Conservation (phyloP, 345 rosid species). For the Citrus trifoliata region DNA sequence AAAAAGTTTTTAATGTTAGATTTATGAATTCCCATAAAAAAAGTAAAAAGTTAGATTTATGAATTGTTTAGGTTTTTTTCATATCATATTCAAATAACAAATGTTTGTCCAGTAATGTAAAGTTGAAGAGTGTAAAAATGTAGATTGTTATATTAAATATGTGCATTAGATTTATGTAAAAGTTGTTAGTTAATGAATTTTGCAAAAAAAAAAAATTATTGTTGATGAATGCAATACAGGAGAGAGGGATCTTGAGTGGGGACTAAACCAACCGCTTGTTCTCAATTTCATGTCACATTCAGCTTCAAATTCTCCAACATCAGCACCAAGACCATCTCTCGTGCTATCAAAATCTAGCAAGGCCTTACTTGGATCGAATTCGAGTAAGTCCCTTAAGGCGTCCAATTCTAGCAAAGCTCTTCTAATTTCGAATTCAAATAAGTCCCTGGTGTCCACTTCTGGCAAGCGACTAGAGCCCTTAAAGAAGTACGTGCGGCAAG, state of each 20-base stretch:
- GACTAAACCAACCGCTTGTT: conserved; percentile 11
- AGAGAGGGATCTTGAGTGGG: conserved; percentile 40
- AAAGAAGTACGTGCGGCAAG: conserved; percentile 92
- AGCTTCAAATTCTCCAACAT: conserved; percentile 27
- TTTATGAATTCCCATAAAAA: too few species aligned
- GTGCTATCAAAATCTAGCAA: conserved; percentile 52
- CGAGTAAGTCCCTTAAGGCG: conserved; percentile 37
- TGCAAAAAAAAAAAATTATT: too few species aligned
- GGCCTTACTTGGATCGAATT: conserved; percentile 34
- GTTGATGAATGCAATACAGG: conserved; percentile 20
- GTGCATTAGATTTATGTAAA: neutral
- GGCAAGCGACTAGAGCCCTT: conserved; percentile 72
- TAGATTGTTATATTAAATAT: neutral
- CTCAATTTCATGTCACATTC: conserved; percentile 11
- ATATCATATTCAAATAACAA: neutral
- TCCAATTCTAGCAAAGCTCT: conserved; percentile 59
- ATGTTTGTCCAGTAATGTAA: neutral
- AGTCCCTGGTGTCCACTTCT: conserved; percentile 58
- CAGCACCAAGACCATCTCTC: conserved; percentile 38
- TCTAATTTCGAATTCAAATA: conserved; percentile 57
- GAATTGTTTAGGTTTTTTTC: too few species aligned
- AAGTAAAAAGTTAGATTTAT: too few species aligned
- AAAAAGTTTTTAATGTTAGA: too few species aligned
- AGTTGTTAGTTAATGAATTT: neutral
- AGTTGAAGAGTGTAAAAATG: neutral